A percentile compares a stretch with the other conserved stretches of the same genome.
phyloP scores from a whole-genome alignment of 1,284 basidiomycete genomes.

The Apiotrichum siamense region DNA sequence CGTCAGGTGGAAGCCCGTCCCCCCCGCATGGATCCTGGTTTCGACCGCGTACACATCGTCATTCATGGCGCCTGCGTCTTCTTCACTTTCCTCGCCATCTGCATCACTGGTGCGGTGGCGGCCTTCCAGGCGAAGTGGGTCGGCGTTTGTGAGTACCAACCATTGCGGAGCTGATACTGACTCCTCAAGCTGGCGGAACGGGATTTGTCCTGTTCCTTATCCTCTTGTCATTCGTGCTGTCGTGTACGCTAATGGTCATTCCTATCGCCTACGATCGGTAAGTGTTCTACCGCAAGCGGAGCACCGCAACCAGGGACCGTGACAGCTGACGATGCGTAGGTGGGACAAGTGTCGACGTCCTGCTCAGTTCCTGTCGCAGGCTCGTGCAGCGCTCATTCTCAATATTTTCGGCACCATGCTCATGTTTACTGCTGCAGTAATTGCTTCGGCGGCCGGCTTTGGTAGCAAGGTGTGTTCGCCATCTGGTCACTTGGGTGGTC shows the following conservation, averaged over 20 bases:
- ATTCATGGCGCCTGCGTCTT: slow-evolving; percentile 49
- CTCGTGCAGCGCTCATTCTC: slow-evolving; percentile 73
- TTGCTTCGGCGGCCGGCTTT: slow-evolving; percentile 19
- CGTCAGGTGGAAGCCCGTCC: background rate
- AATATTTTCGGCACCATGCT: slow-evolving; percentile 60
- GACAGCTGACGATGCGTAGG: slow-evolving; percentile 11
- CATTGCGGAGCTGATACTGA: background rate
- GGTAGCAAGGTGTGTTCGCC: background rate
- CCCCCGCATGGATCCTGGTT: background rate
- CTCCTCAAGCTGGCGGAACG: slow-evolving; percentile 65
- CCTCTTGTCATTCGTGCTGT: slow-evolving; percentile 62
- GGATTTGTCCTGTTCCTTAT: slow-evolving; percentile 82
- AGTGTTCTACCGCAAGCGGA: slow-evolving; percentile 3
- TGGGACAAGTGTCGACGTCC: slow-evolving; percentile 66
- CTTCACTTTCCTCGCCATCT: slow-evolving; percentile 83
- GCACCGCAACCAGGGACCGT: background rate
- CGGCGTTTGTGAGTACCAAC: slow-evolving; percentile 66
- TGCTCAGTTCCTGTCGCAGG: slow-evolving; percentile 70
- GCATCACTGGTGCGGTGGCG: slow-evolving; percentile 77
- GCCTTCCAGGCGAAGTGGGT: slow-evolving; percentile 79
- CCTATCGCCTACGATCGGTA: slow-evolving; percentile 78
- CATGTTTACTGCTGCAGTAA: slow-evolving; percentile 65
- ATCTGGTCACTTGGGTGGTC: no score
- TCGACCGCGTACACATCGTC: background rate
- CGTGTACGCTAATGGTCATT: slow-evolving; percentile 63